phyloP scores from a whole-genome alignment of 2,329 filamentous ascomycete species.

The Teratosphaeria viscida region DNA sequence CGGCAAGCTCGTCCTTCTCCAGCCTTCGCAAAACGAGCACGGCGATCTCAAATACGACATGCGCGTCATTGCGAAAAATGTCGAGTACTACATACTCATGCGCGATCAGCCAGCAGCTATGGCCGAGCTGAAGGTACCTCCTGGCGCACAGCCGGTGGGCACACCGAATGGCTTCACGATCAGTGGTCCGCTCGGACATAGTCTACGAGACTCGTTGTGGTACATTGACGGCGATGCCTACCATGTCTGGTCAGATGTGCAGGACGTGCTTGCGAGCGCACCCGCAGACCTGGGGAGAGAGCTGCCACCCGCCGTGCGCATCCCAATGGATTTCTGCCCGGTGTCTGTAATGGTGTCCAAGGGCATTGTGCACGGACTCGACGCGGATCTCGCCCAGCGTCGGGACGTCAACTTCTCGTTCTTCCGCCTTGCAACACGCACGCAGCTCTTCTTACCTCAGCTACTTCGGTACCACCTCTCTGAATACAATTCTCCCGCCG shows the following conservation, averaged over 20 bases:
- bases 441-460: constrained; percentile 85
- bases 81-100: constrained; percentile 90
- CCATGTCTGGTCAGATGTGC: constrained; percentile 79
- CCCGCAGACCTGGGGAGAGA: constrained; percentile 57
- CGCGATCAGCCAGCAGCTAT: constrained; percentile 55
- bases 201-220: constrained; percentile 82
- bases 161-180: constrained; percentile 10
- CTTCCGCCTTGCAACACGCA: constrained; percentile 81
- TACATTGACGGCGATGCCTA: constrained; percentile 81
- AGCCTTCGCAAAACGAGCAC: constrained; percentile 71
- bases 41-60: constrained; percentile 95
- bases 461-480: constrained; percentile 70
- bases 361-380: constrained; percentile 79
- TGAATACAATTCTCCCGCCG: constrained; percentile 66
- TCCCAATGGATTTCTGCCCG: constrained; percentile 91
- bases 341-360: constrained; percentile 80
- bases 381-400: constrained; percentile 86
- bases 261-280: constrained; percentile 66
- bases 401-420: constrained; percentile 86
- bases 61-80: constrained; percentile 89
- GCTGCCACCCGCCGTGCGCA: constrained; percentile 60
- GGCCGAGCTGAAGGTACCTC: constrained; percentile 9
- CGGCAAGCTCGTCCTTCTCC: constrained; percentile 85
- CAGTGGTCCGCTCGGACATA: constrained; percentile 28
- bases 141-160: constrained; percentile 4